Evolutionary conservation across 2,329 filamentous ascomycete species (phyloP), one percentile per base, ranked within the genome.

Genomic region (Leptographium lundbergii): DNA sequence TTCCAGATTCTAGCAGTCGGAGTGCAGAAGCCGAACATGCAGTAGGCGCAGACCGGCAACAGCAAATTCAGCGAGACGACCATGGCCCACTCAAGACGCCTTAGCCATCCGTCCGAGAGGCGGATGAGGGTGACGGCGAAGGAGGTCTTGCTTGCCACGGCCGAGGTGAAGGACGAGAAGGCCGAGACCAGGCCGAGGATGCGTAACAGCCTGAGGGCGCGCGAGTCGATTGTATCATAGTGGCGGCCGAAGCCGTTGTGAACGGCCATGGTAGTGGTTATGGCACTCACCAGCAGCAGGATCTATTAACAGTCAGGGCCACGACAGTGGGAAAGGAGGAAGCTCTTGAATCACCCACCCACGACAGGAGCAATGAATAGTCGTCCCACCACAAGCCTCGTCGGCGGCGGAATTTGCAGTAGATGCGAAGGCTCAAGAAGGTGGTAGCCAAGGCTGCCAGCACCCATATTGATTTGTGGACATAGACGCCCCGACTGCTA

Each of bases 121-220:
- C 71, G 67, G 32, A 72, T 65, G 50, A 72, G 63, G 2, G 69
- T 72, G 10, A 71, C 60, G 17, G 68, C 71, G 57, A 73, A 71
- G 1, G 71, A 72, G 1, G 69, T 71, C 62, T 73, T 74, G 60
- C 69, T 69, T 59, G 64, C 62, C 2, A 67, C 65, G 11, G 69
- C 66, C 1, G 68, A 69, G 4, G 67, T 57, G 52, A 69, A 67
- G 27, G 65, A 69, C 55, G 65, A 68, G 58, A 66, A 66, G 25
- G 58, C 62, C 19, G 61, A 61, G 1, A 62, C 53, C 34, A 62
- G 45, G 25, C 64, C 55, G 10, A 64, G 56, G 53, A 69, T 64
- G 25, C 57, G 59, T 14, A 64, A 54, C 25, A 13, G 6, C 25
- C 58, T 50, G 6, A 59, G 47, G 27, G 63, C 62, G 4, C 2